Evolutionary conservation across 2,329 filamentous ascomycete species (phyloP).

Genomic region (Hypoxylon sp.): DNA sequence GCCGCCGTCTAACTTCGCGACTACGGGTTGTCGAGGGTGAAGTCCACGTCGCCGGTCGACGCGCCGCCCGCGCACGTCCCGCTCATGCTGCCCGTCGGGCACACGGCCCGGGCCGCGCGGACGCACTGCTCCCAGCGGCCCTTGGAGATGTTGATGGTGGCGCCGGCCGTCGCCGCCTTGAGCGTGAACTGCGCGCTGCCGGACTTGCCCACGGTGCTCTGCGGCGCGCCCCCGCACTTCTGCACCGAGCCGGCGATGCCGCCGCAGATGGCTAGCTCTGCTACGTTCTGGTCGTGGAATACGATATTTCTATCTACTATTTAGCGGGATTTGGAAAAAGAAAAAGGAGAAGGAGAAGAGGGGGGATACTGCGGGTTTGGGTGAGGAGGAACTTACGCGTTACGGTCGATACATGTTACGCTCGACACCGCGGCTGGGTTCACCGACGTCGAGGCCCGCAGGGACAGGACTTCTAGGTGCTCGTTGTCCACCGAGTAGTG

Average conservation of each 20-base stretch:
- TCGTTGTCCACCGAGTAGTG: conserved; percentile 57
- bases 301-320: conserved; percentile 55
- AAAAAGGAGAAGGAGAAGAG: background rate
- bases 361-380: background rate
- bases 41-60: conserved; percentile 60
- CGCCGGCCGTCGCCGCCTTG: conserved; percentile 56
- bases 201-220: conserved; percentile 59
- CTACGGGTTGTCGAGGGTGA: conserved; percentile 54
- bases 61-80: conserved; percentile 63
- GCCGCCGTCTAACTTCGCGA: conserved; percentile 8
- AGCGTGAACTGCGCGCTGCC: conserved; percentile 64
- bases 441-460: conserved; percentile 55
- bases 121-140: conserved; percentile 66
- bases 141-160: conserved; percentile 66
- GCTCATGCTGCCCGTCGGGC: conserved; percentile 62
- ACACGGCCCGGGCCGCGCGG: conserved; percentile 63
- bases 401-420: conserved; percentile 57
- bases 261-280: conserved; percentile 63
- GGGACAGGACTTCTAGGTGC: conserved; percentile 59
- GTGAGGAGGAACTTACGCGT: conserved; percentile 53
- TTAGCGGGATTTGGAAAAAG: conserved; percentile 13
- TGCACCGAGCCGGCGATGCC: conserved; percentile 62
- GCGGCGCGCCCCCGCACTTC: conserved; percentile 60
- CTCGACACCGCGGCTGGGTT: conserved; percentile 58
- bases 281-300: conserved; percentile 63